Evolutionary conservation across 805 yeast genomes (phyloP), one percentile per base, ranked within the genome.

Genomic region (Lipomyces sp.): DNA sequence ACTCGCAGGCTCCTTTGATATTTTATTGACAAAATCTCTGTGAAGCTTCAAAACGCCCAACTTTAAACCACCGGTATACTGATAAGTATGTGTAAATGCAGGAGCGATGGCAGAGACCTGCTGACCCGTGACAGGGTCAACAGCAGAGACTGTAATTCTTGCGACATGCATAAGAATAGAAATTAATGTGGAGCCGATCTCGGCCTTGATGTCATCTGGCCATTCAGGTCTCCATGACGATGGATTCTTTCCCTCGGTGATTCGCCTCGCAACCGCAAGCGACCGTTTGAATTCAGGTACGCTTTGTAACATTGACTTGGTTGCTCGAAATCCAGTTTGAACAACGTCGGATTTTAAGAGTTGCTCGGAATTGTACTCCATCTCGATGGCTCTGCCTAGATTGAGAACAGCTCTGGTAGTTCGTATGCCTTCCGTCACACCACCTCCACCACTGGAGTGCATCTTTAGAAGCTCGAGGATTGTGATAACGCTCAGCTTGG

Each of bases 31-130:
- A 60, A 95, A 82, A 11, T 84, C 82, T 68, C 85, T 85, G 77
- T 95, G 97, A 8, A 91, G 79, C 67, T 87, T 88, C 64, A 95
- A 80, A 8, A 93, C 87, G 54, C 99, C 99, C 34, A 92, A 79
- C 74, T 88, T 89, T 66, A 86, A 85, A 48, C 98, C 97, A 63
- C 84, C 84, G 59, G 85, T 84, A 73, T 88, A 92, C 77, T 91
- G 96, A 77, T 90, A 93, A 3, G 92, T 85, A 75, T 95, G 98
- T 67, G 87, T 87, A 73, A 95, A 90, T 0, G 98, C 98, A 1
- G 98, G 97, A 6, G 92, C 94, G 51, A 84, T 80, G 29, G 93
- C 96, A 39, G 78, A 78, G n/a, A 90, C 88, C 0, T 76, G 76
- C 61, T 85, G 78, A 10, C 90, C 89, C 0, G 96, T 88, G 1